Conservation (phyloP, 75 land plant species). For the Pinus taeda region DNA sequence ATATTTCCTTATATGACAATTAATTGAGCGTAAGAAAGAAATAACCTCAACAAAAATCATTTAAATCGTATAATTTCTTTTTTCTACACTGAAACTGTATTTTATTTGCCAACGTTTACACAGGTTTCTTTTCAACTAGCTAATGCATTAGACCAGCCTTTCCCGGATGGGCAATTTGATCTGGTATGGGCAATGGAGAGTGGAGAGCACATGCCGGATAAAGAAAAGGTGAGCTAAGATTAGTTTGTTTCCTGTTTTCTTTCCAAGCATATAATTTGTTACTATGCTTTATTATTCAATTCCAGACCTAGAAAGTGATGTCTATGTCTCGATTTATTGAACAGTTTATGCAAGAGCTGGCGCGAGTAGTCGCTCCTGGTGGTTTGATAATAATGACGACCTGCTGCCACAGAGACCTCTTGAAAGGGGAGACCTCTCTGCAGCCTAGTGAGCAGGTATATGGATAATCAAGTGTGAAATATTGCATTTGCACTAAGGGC, state of each 20-base stretch:
- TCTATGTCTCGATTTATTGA: neutral
- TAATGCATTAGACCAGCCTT: constrained; percentile 89
- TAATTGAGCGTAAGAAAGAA: no score
- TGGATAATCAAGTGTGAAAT: no score
- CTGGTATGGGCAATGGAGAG: constrained; percentile 91
- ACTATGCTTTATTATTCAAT: no score
- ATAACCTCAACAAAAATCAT: no score
- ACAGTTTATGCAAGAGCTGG: constrained; percentile 87
- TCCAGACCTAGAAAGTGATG: no score
- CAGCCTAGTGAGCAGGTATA: constrained; percentile 58
- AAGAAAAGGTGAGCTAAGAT: constrained; percentile 56
- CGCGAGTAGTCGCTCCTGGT: constrained; percentile 87
- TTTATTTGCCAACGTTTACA: neutral
- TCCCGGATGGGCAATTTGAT: constrained; percentile 73
- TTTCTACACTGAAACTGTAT: no score
- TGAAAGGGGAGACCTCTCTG: constrained; percentile 63
- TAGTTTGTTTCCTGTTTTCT: neutral
- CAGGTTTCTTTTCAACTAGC: constrained; percentile 89
- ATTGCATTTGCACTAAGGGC: no score
- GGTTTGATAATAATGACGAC: constrained; percentile 88
- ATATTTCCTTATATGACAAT: no score
- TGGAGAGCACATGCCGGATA: constrained; percentile 99
- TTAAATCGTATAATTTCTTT: no score
- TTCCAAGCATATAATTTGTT: no score
- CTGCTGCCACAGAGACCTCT: constrained; percentile 95